phyloP scores from a whole-genome alignment of 208 protist species.

The Acanthamoeba sp. region DNA sequence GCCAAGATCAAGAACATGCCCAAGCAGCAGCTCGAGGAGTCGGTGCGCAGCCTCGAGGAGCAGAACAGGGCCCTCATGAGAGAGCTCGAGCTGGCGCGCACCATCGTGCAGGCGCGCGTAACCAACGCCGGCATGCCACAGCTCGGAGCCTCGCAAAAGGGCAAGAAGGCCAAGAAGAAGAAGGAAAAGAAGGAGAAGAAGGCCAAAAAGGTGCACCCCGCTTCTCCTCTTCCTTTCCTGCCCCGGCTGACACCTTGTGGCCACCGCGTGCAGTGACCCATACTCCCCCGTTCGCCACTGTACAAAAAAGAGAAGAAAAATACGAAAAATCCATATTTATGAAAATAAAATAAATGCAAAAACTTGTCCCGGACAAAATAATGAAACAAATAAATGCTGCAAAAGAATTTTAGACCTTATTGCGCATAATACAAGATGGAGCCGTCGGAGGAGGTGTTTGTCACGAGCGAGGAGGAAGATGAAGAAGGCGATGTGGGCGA shows the following conservation, averaged over 20 bases:
- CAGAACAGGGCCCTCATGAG: conserved; percentile 47
- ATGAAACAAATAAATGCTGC: too few species aligned
- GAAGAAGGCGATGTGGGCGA: not conserved
- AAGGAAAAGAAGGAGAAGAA: not conserved
- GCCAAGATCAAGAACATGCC: conserved; percentile 50
- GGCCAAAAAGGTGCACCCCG: not conserved
- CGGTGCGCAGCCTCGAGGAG: conserved; percentile 36
- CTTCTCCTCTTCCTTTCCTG: not conserved
- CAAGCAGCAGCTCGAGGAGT: conserved; percentile 28
- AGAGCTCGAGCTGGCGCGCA: conserved; percentile 42
- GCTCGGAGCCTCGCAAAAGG: not conserved
- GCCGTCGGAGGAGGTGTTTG: too few species aligned
- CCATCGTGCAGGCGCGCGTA: conserved; percentile 45
- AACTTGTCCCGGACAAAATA: too few species aligned
- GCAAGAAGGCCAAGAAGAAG: conserved; percentile 54
- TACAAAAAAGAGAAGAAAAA: not conserved
- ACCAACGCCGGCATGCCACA: not conserved
- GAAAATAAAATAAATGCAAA: too few species aligned
- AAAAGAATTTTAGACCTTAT: too few species aligned
- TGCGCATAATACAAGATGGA: too few species aligned
- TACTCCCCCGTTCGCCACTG: not conserved
- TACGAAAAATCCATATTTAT: not conserved
- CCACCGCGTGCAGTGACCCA: not conserved
- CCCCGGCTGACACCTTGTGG: not conserved
- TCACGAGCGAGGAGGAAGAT: not conserved